Evolutionary conservation across 106 monocot species (phyloP), one percentile per base, ranked within the genome.

Genomic region (Allium cepa): DNA sequence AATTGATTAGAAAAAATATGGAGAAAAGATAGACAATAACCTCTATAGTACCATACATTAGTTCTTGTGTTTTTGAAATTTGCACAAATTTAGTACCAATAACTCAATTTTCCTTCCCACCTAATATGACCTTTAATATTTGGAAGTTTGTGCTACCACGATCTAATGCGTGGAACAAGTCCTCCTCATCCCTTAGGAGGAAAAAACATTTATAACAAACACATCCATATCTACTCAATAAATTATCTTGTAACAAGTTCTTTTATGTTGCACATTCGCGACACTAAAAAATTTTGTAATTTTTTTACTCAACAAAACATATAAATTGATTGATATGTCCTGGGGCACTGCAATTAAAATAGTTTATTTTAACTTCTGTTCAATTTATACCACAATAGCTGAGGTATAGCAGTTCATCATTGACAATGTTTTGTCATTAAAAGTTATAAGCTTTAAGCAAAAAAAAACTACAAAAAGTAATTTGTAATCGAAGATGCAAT

Each of bases 101-200:
- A 15, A 82, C 79, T 55, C 76, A 70, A 7, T 71, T 68, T 11
- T 82, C 77, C 61, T 69, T 72, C 3, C 88, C 88, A 36, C 84
- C 88, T 46, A 88, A 72, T 47, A 81, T 78, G 12, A 82, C 79
- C 17, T 77, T 69, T 49, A 84, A 26, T 4, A 88, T 84, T 50
- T 81, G 59, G 52, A 84, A 84, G 58, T 88, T 88, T 10, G 88
- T 81, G 3, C 88, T 84, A 12, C 89, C 85, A 68, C 85, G 81
- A 71, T 89, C 89, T 69, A 88, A 65, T 65, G 82, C 88, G 52
- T 88, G 82, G 59, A 84, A 88, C 17, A 81, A 36, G 3, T 84
- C 88, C 28, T 84, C 76, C 63, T 86, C 86, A 52, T 86, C 60
- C 56, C 86, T 86, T 69, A 8, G 10, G 45, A 64, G 28, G 48